These are phyloP conservation scores for Euryodendron excelsum DNA, from an alignment of 148 eudicot genomes.

Conservation along the genomic window DNA sequence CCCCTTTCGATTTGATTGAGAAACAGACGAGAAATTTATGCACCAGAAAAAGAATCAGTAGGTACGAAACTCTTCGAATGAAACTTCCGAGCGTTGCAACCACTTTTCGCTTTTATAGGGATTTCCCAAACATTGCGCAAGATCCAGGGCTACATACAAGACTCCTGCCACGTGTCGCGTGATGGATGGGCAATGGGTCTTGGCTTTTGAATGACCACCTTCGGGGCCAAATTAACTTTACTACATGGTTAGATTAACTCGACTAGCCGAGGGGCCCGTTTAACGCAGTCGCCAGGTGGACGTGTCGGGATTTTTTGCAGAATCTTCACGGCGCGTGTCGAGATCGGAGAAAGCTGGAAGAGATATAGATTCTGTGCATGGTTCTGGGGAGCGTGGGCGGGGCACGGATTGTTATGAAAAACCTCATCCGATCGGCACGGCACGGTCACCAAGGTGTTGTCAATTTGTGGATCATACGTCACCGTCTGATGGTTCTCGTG, in stretches of 20 bases:
- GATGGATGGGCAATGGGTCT: neutral
- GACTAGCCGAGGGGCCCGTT: no score
- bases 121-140: neutral
- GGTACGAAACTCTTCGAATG: neutral
- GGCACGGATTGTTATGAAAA: neutral
- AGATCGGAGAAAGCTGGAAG: no score
- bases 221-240: neutral
- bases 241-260: slow-evolving; percentile 2
- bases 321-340: no score
- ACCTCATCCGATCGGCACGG: neutral
- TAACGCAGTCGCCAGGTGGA: no score
- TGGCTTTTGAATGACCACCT: neutral
- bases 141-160: neutral
- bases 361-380: neutral
- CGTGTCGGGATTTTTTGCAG: no score
- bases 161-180: neutral
- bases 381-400: no score
- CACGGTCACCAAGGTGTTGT: slow-evolving; percentile 3
- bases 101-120: neutral
- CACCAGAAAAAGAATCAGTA: neutral
- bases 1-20: no score
- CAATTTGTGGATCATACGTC: no score
- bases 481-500: no score
- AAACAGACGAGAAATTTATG: neutral
- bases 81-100: neutral